Evolutionary conservation across 352 stramenopile species (phyloP).

Genomic region (Phytopythium montanum): DNA sequence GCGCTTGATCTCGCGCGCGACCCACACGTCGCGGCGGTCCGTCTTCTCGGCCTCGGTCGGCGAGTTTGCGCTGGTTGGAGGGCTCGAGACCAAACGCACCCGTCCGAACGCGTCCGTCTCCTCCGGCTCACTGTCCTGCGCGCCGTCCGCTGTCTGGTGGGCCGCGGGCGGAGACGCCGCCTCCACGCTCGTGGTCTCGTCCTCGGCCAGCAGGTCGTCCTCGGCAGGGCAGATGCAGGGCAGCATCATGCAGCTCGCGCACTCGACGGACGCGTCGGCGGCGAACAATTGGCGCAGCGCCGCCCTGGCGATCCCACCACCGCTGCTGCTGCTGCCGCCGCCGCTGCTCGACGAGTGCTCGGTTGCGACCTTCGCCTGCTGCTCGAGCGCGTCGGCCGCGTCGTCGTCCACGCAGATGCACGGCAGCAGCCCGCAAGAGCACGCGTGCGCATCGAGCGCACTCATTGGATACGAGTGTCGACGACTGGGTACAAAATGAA

Average conservation of each 20-base stretch:
- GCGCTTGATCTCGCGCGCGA: constrained; percentile 73
- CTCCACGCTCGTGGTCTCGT: constrained; percentile 44
- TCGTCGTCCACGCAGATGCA: constrained; percentile 60
- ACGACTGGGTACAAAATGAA: constrained; percentile 2
- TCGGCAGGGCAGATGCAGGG: constrained; percentile 73
- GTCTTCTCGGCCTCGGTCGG: background rate
- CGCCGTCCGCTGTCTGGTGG: constrained; percentile 8
- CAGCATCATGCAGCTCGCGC: constrained; percentile 71
- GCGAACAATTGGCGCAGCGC: constrained; percentile 55
- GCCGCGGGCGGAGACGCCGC: constrained; percentile 27
- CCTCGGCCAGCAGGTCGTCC: constrained; percentile 34
- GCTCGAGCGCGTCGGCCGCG: constrained; percentile 25
- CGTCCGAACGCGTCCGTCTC: constrained; percentile 49
- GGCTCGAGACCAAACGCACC: constrained; percentile 29
- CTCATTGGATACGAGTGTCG: constrained; percentile 6
- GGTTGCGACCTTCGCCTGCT: constrained; percentile 8
- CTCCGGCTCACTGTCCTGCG: constrained; percentile 17
- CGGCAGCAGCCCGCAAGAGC: constrained; percentile 60
- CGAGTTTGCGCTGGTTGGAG: background rate
- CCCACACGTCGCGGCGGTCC: constrained; percentile 30
- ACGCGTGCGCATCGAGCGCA: constrained; percentile 12
- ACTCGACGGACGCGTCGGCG: constrained; percentile 52
- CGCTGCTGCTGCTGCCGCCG: background rate
- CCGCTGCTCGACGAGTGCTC: background rate
- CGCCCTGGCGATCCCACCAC: constrained; percentile 11